Base-by-base conservation (phyloP, 1,284 basidiomycete genomes). In the Apiotrichum gracile region DNA sequence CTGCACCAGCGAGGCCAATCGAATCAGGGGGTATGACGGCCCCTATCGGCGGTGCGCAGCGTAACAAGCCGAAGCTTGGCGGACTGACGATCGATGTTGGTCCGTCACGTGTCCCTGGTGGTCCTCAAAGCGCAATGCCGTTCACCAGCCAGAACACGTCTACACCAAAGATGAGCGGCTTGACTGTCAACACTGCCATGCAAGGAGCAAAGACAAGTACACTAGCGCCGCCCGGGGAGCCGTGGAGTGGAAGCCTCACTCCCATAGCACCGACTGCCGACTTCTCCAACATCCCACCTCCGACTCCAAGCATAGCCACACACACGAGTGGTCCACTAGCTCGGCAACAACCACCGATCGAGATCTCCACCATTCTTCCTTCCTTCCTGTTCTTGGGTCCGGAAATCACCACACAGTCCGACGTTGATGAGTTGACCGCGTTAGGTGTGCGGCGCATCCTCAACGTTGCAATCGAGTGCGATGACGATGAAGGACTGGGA, bases 311-410 rank as follows among this genome's bases (percentile, higher is more conserved):
- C 82, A 83, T 6, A 3, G 4, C 26, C 4, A 27, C 17, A 25
- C 37, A 38, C 31, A 35, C 44, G 21, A 16, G 33, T 25, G 24
- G 39, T 24, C 48, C 44, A n/a, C 39, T 26, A 19, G 27, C 31
- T 5, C 38, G 29, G 7, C 17, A 27, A 16, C 49, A 41, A 31
- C 31, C 44, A 14, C 65, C 69, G 3, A 93, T 94, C 66, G 77
- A 80, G 21, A 82, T 93, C 22, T 91, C 89, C 14, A 88, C 85
- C 13, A 96, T 97, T 58, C 78, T 97, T 1, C 91, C 93, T 1
- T 82, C 83, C 54, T 94, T 94, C 73, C 79, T 97, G 21, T 97
- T 83, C 72, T 81, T 97, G 17, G 93, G 93, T 1, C 88, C 93
- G 0, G 91, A 97, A 70, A 80, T 89, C n/a, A 84, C 85, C 1